These are phyloP conservation scores for Heliocybe sulcata DNA, from an alignment of 1,284 basidiomycete genomes.

Conservation along the genomic window DNA sequence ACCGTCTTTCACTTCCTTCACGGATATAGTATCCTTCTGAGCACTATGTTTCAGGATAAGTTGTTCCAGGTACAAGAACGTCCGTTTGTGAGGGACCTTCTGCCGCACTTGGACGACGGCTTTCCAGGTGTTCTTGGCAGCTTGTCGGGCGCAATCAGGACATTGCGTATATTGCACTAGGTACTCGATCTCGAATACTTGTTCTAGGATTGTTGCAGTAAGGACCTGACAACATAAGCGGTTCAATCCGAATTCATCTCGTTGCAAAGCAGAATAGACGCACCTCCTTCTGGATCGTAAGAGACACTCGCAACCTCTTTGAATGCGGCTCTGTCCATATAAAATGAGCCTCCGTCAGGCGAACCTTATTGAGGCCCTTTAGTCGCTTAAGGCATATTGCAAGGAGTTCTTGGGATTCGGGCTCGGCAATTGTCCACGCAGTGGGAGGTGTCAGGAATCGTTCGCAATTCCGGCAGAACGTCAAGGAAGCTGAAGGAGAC, in stretches of 20 bases:
- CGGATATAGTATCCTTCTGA: conserved; percentile 92
- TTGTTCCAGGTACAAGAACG: conserved; percentile 97
- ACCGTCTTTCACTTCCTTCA: conserved; percentile 92
- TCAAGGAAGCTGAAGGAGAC: conserved; percentile 62
- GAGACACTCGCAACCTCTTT: conserved; percentile 86
- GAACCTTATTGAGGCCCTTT: conserved; percentile 91
- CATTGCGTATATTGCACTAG: conserved; percentile 96
- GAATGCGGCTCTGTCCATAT: conserved; percentile 99
- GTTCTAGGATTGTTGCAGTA: conserved; percentile 92
- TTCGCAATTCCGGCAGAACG: conserved; percentile 95
- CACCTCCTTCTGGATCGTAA: conserved; percentile 98
- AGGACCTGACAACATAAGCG: conserved; percentile 56
- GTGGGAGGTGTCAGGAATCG: conserved; percentile 90
- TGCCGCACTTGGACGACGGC: conserved; percentile 96
- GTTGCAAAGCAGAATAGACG: conserved; percentile 10
- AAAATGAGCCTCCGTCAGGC: conserved; percentile 94
- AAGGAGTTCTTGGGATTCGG: conserved; percentile 90
- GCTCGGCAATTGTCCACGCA: conserved; percentile 81
- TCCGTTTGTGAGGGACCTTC: conserved; percentile 96
- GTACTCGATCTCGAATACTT: conserved; percentile 96
- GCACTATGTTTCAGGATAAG: conserved; percentile 95
- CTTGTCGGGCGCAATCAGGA: conserved; percentile 87
- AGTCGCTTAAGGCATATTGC: conserved; percentile 91
- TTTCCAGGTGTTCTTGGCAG: conserved; percentile 99
- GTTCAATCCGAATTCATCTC: background rate